phyloP scores from a whole-genome alignment of 108 stramenopile genomes.

The Aureococcus anophagefferens region DNA sequence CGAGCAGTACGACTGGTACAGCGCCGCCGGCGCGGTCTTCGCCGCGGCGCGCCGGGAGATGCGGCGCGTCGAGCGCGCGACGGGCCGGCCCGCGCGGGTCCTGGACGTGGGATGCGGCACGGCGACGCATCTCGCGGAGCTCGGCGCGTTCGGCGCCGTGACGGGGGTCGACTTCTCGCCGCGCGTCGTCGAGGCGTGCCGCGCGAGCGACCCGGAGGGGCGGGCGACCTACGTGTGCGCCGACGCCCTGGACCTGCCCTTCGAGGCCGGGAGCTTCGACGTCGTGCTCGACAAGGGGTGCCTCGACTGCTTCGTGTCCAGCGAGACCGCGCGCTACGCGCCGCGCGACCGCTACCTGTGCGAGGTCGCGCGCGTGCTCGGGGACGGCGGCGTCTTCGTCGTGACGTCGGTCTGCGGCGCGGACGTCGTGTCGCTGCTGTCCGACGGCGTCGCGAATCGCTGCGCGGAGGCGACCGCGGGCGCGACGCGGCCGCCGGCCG shows the following conservation, averaged over 20 bases:
- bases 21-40: background rate
- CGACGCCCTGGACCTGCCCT: background rate
- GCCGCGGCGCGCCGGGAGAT: background rate
- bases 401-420: background rate
- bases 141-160: background rate
- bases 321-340: background rate
- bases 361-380: background rate
- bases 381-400: background rate
- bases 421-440: background rate
- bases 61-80: background rate
- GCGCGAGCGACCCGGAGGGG: background rate
- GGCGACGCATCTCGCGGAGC: background rate
- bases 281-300: background rate
- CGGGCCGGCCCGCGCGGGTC: background rate
- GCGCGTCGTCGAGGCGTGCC: background rate
- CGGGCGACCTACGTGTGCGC: background rate
- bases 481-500: background rate
- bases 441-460: background rate
- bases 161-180: background rate
- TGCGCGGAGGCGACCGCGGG: background rate
- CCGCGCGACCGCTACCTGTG: background rate
- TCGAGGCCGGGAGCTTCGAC: background rate
- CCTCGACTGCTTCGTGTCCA: background rate
- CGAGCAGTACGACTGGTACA: background rate
- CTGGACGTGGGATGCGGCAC: background rate